A percentile compares a stretch with the other conserved stretches of the same genome.
Evolutionary conservation across 306 rosid species (phyloP).

Genomic region (Dalbergia cochinchinensis): DNA sequence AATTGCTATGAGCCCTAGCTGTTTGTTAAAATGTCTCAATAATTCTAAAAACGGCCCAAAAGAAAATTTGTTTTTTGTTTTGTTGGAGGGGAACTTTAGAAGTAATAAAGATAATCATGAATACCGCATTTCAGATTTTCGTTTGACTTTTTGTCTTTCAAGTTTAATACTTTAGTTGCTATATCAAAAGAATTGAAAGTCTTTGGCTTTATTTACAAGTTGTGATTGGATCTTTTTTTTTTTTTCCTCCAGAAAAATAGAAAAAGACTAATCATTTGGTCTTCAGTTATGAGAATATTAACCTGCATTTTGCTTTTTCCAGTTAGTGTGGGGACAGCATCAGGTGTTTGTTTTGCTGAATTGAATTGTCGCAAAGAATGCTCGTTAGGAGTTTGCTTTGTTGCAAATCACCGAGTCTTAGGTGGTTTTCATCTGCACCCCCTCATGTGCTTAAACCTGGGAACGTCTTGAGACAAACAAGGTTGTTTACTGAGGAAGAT

Average conservation of each 20-base stretch:
- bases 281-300: conserved; percentile 12
- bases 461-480: conserved; percentile 59
- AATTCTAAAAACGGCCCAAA: not conserved
- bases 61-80: not conserved
- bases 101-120: not conserved
- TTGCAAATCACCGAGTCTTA: conserved; percentile 45
- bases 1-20: conserved; percentile 24
- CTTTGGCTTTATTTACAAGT: not conserved
- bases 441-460: conserved; percentile 68
- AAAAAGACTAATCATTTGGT: no score
- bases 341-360: conserved; percentile 17
- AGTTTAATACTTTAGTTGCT: conserved; percentile 4
- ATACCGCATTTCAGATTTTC: not conserved
- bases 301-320: conserved; percentile 41
- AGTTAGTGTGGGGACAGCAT: conserved; percentile 1
- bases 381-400: conserved; percentile 50
- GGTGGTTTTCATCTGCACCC: conserved; percentile 65
- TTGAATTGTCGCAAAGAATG: conserved; percentile 51
- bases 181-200: conserved; percentile 27
- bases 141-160: not conserved
- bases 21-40: conserved; percentile 44
- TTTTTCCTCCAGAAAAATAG: no score
- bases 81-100: not conserved
- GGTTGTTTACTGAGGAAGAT: conserved; percentile 73
- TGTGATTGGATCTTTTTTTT: not conserved